Conservation (phyloP, 2,329 filamentous ascomycete species). For the Cordyceps tenuipes region DNA sequence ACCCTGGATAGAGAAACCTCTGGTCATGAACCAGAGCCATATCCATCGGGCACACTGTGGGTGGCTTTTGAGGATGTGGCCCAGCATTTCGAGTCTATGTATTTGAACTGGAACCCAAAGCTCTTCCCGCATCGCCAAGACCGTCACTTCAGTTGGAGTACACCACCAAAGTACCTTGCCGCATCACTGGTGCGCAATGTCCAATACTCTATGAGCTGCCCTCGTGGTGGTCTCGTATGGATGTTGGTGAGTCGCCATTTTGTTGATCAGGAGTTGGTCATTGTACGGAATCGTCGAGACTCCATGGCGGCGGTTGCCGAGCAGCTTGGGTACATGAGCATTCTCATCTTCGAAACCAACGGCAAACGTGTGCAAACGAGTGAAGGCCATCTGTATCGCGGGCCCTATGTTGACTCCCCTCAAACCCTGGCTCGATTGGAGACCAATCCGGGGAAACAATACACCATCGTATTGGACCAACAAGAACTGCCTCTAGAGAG, state of each 20-base stretch:
- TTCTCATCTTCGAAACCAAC: constrained; percentile 67
- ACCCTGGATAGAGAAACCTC: neutral
- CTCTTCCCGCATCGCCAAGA: constrained; percentile 78
- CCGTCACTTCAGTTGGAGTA: constrained; percentile 79
- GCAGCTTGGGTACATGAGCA: constrained; percentile 73
- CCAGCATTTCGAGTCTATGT: constrained; percentile 91
- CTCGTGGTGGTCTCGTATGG: constrained; percentile 61
- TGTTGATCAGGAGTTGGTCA: constrained; percentile 54
- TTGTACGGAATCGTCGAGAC: constrained; percentile 37
- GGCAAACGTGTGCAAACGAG: constrained; percentile 68
- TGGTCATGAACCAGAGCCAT: neutral
- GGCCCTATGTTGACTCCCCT: constrained; percentile 87
- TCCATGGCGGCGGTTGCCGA: constrained; percentile 38
- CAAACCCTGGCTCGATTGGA: constrained; percentile 74
- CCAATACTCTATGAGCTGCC: constrained; percentile 61
- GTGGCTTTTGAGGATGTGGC: constrained; percentile 80
- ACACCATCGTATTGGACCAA: constrained; percentile 64
- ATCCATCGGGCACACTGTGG: constrained; percentile 72
- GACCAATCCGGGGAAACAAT: constrained; percentile 30
- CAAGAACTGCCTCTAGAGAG: constrained; percentile 63
- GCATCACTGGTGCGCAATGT: constrained; percentile 57
- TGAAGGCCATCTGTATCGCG: constrained; percentile 62
- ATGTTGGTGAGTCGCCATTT: constrained; percentile 83
- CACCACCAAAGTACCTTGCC: constrained; percentile 40
- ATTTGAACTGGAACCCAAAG: constrained; percentile 92